Evolutionary conservation across 768 basidiomycete genomes (phyloP), one percentile per base, ranked within the genome.

Genomic region (Boletus eberwhitei): DNA sequence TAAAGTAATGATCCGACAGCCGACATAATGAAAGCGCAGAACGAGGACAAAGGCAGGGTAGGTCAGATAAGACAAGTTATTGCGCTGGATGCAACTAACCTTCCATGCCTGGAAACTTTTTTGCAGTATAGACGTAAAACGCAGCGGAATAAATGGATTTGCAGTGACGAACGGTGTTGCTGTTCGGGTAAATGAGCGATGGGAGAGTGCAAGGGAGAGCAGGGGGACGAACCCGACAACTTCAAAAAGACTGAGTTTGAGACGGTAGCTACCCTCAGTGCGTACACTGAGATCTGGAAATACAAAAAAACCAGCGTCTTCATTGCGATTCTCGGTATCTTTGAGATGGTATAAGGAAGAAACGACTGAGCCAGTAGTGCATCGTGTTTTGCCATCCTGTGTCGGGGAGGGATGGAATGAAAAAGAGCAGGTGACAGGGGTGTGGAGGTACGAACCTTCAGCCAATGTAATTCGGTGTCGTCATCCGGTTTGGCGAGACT

Each of bases 81-180:
- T 21, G 31, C 7, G 22, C 21, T 8, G 14, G 37, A 43, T 26
- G 38, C 29, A 11, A 72, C 84, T 24, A 59, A 90, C 93, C 87
- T 78, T 93, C 90, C 90, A 95, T 95, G 24, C 94, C 93, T 0
- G 94, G 93, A 67, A 96, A 97, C 72, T 94, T 93, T 79, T 97
- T 97, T 16, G 93, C 91, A 0, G 93, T 93, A 69, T 93, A 97
- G 12, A 97, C 95, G 58, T 94, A 93, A 72, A 98, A 98, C 0
- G 90, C 84, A 1, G 86, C 82, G 0, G 92, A 93, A 71, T 87
- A 89, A 53, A 93, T 92, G 0, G 87, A 88, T 65, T 90, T 91
- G 75, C 93, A 95, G 67, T 94, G 93, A 39, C 86, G 86, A 36
- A 96, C 92, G 55, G 87, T 88, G 62, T 87, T 86, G 14, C 90